Evolutionary conservation across 495 filamentous ascomycete genomes (phyloP), one percentile per base, ranked within the genome.

Genomic region (Daldinia childiae): DNA sequence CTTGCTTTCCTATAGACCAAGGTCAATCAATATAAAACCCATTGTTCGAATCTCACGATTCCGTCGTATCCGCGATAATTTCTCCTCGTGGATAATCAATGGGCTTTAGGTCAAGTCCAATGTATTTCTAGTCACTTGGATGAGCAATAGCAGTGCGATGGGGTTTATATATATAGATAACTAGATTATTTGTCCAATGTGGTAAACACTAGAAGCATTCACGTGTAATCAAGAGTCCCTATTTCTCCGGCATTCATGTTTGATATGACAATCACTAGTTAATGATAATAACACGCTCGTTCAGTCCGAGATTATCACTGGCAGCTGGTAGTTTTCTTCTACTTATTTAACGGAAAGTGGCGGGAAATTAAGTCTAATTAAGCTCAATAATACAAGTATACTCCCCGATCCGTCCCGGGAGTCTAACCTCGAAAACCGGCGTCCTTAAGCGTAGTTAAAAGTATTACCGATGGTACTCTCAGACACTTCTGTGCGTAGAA

Each of bases 1-100:
- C 63, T 66, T 63, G 52, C 39, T 57, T 62, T 59, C 63, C 58
- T 50, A 73, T 57, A 68, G 62, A 73, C 55, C 34, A 50, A 60
- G 43, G 48, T 58, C 43, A 64, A 64, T 68, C 34, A 36, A 36
- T 36, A 43, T 34, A 57, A 50, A 48, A 62, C 38, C 27, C 12
- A 45, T 52, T 62, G 21, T 55, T 64, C 29, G 15, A 62, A 9
- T 55, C 48, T 24, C 48, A 36, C 34, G 24, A 30, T 34, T 9
- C 36, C 2, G n/a, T 12, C 17, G 34, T 9, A 51, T 30, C 43
- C 15, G 6, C 32, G 8, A 19, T 55, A 21, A 24, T 34, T 9
- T 6, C n/a, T 56, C 30, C 24, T 38, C 4, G 30, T 14, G 0
- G 6, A 12, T n/a, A 6, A 6, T 17, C 30, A 6, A 36, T n/a